These are phyloP conservation scores for Kodamaea derodonti DNA, from an alignment of 1,139 yeast genomes.

Conservation along the genomic window DNA sequence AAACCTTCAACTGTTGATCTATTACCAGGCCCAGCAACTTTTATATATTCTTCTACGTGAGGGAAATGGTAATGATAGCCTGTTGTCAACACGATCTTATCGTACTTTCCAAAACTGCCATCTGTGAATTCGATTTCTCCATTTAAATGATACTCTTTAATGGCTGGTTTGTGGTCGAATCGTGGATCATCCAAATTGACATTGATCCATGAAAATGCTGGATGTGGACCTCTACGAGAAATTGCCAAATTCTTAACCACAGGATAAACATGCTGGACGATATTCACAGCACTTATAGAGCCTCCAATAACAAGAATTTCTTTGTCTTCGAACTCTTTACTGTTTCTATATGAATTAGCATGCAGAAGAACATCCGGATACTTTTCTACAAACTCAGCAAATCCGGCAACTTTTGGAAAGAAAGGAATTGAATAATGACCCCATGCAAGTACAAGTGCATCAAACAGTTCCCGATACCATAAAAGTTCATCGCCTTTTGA, in stretches of 20 bases:
- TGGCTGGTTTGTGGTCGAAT: conserved; percentile 26
- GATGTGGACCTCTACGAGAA: conserved; percentile 32
- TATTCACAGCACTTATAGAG: conserved; percentile 47
- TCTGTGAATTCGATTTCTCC: conserved; percentile 30
- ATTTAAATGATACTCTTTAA: conserved; percentile 21
- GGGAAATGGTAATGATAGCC: conserved; percentile 39
- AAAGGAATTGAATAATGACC: conserved; percentile 57
- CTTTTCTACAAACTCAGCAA: conserved; percentile 41
- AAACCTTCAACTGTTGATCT: conserved; percentile 33
- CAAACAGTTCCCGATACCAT: conserved; percentile 24
- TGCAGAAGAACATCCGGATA: conserved; percentile 51
- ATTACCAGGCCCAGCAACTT: conserved; percentile 23
- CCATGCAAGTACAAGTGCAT: conserved; percentile 52
- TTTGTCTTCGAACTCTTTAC: conserved; percentile 39
- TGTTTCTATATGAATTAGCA: conserved; percentile 52
- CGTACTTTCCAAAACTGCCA: conserved; percentile 30
- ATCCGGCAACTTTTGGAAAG: conserved; percentile 51
- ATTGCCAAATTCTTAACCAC: conserved; percentile 34
- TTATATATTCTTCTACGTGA: conserved; percentile 20
- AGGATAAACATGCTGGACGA: conserved; percentile 48
- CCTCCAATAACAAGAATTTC: conserved; percentile 50
- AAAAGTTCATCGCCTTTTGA: conserved; percentile 2
- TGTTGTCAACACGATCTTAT: conserved; percentile 31
- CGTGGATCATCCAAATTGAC: conserved; percentile 35
- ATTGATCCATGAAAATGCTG: conserved; percentile 25